Percentiles rank a stretch among this genome's conserved stretches.
Conservation (phyloP, 179 eudicot species). For the Amaranthus tricolor region DNA sequence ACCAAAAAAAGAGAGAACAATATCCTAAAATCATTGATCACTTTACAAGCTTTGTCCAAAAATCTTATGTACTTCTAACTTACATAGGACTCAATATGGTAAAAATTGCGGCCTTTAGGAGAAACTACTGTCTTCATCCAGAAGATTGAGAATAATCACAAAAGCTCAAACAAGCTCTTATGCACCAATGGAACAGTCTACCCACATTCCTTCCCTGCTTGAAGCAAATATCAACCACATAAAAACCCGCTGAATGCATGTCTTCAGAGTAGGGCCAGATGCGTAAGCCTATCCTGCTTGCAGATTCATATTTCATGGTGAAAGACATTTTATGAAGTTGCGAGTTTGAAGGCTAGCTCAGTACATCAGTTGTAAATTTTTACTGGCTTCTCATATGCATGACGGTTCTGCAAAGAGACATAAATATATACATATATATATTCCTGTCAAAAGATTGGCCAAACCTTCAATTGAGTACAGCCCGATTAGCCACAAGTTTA, state of each 20-base stretch:
- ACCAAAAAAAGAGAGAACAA: conserved; percentile 11
- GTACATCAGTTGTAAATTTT: conserved; percentile 55
- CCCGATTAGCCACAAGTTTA: neutral
- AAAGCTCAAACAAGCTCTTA: conserved; percentile 27
- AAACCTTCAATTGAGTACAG: neutral
- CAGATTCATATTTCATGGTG: conserved; percentile 13
- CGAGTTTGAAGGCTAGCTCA: neutral
- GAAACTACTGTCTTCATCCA: conserved; percentile 14
- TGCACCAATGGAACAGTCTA: conserved; percentile 16
- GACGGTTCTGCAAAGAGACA: conserved; percentile 62
- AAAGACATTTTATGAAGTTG: neutral
- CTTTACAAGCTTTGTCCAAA: conserved; percentile 25
- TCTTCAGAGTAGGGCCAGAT: conserved; percentile 9
- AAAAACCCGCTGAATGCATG: conserved; percentile 5
- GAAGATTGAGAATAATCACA: conserved; percentile 16
- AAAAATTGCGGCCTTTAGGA: conserved; percentile 13
- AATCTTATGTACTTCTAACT: conserved; percentile 36
- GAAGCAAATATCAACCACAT: conserved; percentile 14
- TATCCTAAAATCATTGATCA: conserved; percentile 12
- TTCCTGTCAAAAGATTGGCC: neutral
- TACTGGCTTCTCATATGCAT: conserved; percentile 75
- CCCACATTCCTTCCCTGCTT: conserved; percentile 10
- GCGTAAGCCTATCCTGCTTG: conserved; percentile 11
- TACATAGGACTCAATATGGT: conserved; percentile 22
- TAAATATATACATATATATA: neutral